A percentile compares a stretch with the other conserved stretches of the same genome.
Conservation (phyloP, 129 eudicot species). For the Arctium minus region DNA sequence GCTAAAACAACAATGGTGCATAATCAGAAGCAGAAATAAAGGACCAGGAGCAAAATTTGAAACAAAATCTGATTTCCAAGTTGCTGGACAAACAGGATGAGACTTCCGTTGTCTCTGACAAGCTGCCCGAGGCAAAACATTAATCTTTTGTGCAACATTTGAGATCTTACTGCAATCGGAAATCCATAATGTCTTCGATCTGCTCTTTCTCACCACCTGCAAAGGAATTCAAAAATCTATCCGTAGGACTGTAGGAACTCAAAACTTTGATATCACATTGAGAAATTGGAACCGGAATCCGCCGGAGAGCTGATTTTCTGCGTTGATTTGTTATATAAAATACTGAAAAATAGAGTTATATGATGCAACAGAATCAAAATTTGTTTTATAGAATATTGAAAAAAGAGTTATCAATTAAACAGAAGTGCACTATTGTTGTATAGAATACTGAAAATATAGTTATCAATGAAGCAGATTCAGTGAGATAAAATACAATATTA, state of each 20-base stretch:
- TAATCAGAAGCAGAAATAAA: too few relatives aligned
- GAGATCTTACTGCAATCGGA: constrained; percentile 35
- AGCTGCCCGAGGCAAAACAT: constrained; percentile 15
- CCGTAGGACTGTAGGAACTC: background rate
- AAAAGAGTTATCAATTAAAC: background rate
- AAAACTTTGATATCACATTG: background rate
- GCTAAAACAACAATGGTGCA: too few relatives aligned
- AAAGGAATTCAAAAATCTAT: constrained; percentile 7
- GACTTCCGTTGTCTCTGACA: constrained; percentile 36
- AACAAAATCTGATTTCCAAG: background rate
- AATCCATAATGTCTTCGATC: constrained; percentile 44
- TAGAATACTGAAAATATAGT: background rate
- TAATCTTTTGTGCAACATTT: constrained; percentile 1
- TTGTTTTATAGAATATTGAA: background rate
- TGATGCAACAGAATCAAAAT: background rate
- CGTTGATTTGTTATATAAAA: background rate
- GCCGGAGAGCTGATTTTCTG: background rate
- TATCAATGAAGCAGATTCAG: background rate
- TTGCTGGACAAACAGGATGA: constrained; percentile 46
- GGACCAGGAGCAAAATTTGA: too few relatives aligned
- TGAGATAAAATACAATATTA: too few relatives aligned
- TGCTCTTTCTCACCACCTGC: constrained; percentile 54
- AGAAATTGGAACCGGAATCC: background rate
- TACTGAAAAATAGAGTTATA: background rate
- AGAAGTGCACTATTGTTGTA: background rate